A percentile compares a stretch with the other conserved stretches of the same genome.
These are phyloP conservation scores for Talaromyces sp. DNA, from an alignment of 2,329 filamentous ascomycete genomes.

Conservation along the genomic window DNA sequence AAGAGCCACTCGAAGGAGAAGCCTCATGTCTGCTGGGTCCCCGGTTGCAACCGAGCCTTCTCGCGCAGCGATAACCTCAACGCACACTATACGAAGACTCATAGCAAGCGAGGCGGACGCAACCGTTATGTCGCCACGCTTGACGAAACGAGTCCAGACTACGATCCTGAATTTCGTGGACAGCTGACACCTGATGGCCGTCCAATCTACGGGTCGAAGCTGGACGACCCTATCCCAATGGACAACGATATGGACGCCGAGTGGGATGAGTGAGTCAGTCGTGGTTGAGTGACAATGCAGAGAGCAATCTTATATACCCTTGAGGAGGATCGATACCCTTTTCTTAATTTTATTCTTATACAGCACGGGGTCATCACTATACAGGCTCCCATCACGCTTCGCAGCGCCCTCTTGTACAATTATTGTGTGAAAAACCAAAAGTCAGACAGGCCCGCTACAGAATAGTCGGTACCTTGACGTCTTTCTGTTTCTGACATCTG, in stretches of 20 bases:
- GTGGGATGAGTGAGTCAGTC: constrained; percentile 31
- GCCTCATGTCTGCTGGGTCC: constrained; percentile 44
- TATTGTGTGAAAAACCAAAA: constrained; percentile 11
- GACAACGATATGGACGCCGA: constrained; percentile 34
- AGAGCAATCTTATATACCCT: constrained; percentile 15
- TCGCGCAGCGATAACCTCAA: constrained; percentile 46
- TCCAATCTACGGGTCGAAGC: constrained; percentile 37
- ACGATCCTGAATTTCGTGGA: constrained; percentile 43
- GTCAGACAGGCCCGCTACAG: background rate
- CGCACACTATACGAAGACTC: constrained; percentile 45
- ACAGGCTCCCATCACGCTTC: constrained; percentile 9
- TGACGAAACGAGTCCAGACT: constrained; percentile 42
- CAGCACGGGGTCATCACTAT: background rate
- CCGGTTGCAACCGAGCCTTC: constrained; percentile 41
- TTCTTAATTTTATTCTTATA: constrained; percentile 12
- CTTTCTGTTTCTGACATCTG: background rate
- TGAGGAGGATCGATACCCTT: constrained; percentile 13
- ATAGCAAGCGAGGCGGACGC: constrained; percentile 45
- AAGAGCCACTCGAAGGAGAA: constrained; percentile 46
- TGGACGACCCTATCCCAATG: constrained; percentile 32
- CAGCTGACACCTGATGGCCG: constrained; percentile 42
- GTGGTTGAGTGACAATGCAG: background rate
- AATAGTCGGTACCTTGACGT: background rate
- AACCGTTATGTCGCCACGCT: constrained; percentile 47
- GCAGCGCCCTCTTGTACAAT: constrained; percentile 19